Conservation (phyloP, 176 grass and related monocot species). For the Eleusine indica region DNA sequence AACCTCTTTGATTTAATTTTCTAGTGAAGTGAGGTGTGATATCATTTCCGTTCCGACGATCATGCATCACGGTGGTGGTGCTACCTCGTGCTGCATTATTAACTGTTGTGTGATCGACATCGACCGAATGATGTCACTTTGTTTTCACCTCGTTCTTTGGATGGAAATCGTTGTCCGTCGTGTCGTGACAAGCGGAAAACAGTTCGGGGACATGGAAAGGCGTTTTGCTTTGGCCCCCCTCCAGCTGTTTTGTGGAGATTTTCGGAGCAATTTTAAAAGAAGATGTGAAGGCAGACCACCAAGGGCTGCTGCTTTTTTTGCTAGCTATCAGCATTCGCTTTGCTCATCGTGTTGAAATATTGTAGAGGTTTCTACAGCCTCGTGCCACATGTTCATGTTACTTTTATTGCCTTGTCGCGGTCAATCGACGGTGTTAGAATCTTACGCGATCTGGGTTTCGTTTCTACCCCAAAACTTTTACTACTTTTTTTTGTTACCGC, state of each 20-base stretch:
- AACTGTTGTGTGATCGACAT: neutral
- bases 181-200: conserved; percentile 45
- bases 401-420: conserved; percentile 51
- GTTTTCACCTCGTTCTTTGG: conserved; percentile 10
- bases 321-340: neutral
- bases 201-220: conserved; percentile 9
- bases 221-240: conserved; percentile 25
- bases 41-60: conserved; percentile 30
- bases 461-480: conserved; percentile 33
- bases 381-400: conserved; percentile 43
- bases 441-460: conserved; percentile 39
- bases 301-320: neutral
- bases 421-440: conserved; percentile 38
- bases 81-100: neutral
- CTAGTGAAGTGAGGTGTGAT: conserved; percentile 51
- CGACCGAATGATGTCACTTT: neutral
- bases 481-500: conserved; percentile 21
- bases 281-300: conserved; percentile 44
- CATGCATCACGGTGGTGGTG: neutral
- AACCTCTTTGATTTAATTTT: conserved; percentile 20
- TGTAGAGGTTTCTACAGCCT: neutral
- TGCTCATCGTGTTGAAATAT: conserved; percentile 37
- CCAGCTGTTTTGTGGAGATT: conserved; percentile 41
- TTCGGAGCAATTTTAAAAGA: neutral
- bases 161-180: conserved; percentile 48